These are phyloP conservation scores for Candida methanosorbosa DNA, from an alignment of 805 yeast genomes.

Conservation along the genomic window DNA sequence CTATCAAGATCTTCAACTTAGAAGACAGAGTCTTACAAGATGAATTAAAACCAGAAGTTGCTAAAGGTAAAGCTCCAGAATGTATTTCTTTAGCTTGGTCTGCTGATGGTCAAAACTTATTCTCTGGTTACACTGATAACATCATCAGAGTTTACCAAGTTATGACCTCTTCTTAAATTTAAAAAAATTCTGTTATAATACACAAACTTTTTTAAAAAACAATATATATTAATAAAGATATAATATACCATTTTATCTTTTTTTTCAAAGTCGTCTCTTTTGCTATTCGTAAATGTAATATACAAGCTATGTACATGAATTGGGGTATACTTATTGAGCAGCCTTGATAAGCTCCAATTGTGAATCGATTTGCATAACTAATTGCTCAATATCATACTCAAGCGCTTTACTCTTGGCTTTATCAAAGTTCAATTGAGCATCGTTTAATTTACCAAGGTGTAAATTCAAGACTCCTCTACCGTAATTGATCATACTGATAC, in stretches of 20 bases:
- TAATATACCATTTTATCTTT: background rate
- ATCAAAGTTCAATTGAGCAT: conserved; percentile 52
- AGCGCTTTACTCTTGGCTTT: conserved; percentile 67
- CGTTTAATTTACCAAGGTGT: conserved; percentile 45
- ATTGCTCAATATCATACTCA: conserved; percentile 54
- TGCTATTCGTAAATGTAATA: background rate
- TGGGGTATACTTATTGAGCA: too few species aligned
- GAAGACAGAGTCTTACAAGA: conserved; percentile 91
- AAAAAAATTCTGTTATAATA: too few species aligned
- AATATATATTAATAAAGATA: background rate
- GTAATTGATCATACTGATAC: conserved; percentile 66
- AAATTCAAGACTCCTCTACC: conserved; percentile 75
- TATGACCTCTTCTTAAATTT: conserved; percentile 62
- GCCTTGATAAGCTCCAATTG: conserved; percentile 38
- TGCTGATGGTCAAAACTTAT: conserved; percentile 98
- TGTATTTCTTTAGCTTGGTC: conserved; percentile 99
- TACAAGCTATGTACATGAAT: background rate
- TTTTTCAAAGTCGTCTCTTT: too few species aligned
- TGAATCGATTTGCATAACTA: conserved; percentile 54
- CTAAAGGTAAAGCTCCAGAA: conserved; percentile 96
- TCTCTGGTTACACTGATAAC: conserved; percentile 99
- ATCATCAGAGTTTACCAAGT: conserved; percentile 99
- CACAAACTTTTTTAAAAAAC: background rate
- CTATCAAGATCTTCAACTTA: conserved; percentile 97
- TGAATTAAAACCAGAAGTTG: conserved; percentile 97